Evolutionary conservation across 2,329 filamentous ascomycete genomes (phyloP), one percentile per base, ranked within the genome.

Genomic region (Fonsecaea pedrosoi): DNA sequence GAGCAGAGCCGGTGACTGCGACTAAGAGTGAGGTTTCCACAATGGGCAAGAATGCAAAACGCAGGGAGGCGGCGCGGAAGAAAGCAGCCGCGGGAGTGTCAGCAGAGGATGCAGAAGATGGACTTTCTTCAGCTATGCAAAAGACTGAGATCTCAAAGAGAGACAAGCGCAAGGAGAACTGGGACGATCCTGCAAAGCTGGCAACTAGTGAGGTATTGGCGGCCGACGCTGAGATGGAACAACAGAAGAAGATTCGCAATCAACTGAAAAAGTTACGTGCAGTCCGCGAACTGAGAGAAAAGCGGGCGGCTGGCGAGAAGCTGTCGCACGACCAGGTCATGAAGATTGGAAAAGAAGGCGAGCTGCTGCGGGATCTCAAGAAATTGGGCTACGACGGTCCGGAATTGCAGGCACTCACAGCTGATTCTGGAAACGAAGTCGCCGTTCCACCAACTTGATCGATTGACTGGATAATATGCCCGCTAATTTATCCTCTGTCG

Each of bases 291-390:
- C 84, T 99, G 62, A 90, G 92, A 77, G 90, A 89, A 74, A 97
- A 97, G 84, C 96, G 96, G 79, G 92, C 96, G 30, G 89, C 88
- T 64, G 95, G 95, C 21, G 90, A 92, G 76, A 85, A 87, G 4
- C 81, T 99, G 68, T 83, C 98, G 32, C 94, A 94, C 0, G 95
- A 99, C 81, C 95, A 99, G 81, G 90, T 98, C 70, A 93, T 94
- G 73, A 99, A 99, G 82, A 92, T 99, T 63, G 96, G 97, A 78
- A 96, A 95, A 80, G 97, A 99, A 77, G 92, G 92, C 70, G 95
- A 99, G 81, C 85, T 99, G 59, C 89, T 97, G 65, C 87, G 93
- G 12, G 94, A 98, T 77, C 81, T 99, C 64, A 92, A 96, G 74
- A 85, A 87, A 2, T 83, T 99, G 34, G 94, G 94, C 0, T 92